Evolutionary conservation across 2,329 filamentous ascomycete species (phyloP).

Genomic region (Davidsoniella virescens): DNA sequence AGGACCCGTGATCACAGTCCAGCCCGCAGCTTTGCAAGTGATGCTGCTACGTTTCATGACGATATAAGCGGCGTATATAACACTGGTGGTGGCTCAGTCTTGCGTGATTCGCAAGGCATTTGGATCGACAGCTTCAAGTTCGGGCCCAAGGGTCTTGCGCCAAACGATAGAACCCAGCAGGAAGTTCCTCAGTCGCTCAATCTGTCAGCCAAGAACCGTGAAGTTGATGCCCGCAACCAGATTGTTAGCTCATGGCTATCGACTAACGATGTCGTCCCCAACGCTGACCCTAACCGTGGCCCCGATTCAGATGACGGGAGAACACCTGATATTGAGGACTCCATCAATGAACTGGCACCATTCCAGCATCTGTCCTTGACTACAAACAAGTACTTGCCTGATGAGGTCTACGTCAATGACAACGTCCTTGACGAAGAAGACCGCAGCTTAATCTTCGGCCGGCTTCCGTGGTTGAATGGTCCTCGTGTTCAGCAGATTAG

Average conservation of each 20-base stretch:
- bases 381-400: conserved; percentile 32
- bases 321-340: neutral
- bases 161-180: neutral
- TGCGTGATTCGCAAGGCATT: neutral
- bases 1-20: neutral
- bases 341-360: conserved; percentile 20
- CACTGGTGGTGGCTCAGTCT: neutral
- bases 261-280: too few species aligned
- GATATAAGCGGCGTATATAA: conserved; percentile 6
- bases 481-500: conserved; percentile 31
- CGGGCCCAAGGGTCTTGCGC: conserved; percentile 3
- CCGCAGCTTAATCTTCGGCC: conserved; percentile 29
- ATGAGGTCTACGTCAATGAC: conserved; percentile 33
- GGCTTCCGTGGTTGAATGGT: conserved; percentile 30
- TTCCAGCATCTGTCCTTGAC: conserved; percentile 22
- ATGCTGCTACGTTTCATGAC: conserved; percentile 7
- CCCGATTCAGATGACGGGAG: neutral
- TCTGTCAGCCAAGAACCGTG: conserved; percentile 27
- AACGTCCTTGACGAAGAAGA: conserved; percentile 28
- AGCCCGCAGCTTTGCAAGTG: conserved; percentile 8
- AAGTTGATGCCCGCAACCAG: conserved; percentile 30
- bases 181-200: conserved; percentile 29
- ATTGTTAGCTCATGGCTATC: conserved; percentile 35
- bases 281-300: neutral
- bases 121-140: neutral